Percentiles rank a stretch among this genome's conserved stretches.
phyloP scores from a whole-genome alignment of 805 yeast genomes.

The Candida khao-thaluensis region DNA sequence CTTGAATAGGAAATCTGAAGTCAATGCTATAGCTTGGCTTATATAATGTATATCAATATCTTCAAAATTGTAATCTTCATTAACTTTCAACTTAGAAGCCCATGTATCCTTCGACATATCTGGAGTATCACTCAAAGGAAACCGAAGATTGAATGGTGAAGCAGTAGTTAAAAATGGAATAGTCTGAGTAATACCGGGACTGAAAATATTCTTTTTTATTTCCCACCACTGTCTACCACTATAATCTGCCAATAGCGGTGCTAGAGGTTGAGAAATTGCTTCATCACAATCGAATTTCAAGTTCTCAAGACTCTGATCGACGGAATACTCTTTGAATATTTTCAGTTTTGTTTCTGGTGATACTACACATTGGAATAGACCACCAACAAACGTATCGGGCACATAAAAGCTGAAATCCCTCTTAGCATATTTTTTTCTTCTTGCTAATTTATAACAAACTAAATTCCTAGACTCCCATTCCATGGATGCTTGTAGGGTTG shows the following conservation, averaged over 20 bases:
- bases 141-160: constrained; percentile 34
- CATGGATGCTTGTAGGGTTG: constrained; percentile 21
- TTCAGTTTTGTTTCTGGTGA: constrained; percentile 24
- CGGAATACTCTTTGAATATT: constrained; percentile 18
- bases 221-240: constrained; percentile 48
- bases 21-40: constrained; percentile 25
- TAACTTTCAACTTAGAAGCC: constrained; percentile 47
- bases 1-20: constrained; percentile 23
- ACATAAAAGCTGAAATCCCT: constrained; percentile 46
- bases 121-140: constrained; percentile 29
- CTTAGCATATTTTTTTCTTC: constrained; percentile 52
- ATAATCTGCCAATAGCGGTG: constrained; percentile 62
- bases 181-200: constrained; percentile 37
- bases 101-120: constrained; percentile 37
- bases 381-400: constrained; percentile 65
- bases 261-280: constrained; percentile 41
- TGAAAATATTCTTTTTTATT: constrained; percentile 17
- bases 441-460: constrained; percentile 55
- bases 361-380: constrained; percentile 52
- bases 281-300: constrained; percentile 35
- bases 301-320: constrained; percentile 13
- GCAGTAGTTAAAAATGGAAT: constrained; percentile 63
- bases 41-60: constrained; percentile 34
- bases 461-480: constrained; percentile 26
- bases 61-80: constrained; percentile 49